These are phyloP conservation scores for Przewalskia tangutica DNA, from an alignment of 257 asterid species.

Conservation along the genomic window DNA sequence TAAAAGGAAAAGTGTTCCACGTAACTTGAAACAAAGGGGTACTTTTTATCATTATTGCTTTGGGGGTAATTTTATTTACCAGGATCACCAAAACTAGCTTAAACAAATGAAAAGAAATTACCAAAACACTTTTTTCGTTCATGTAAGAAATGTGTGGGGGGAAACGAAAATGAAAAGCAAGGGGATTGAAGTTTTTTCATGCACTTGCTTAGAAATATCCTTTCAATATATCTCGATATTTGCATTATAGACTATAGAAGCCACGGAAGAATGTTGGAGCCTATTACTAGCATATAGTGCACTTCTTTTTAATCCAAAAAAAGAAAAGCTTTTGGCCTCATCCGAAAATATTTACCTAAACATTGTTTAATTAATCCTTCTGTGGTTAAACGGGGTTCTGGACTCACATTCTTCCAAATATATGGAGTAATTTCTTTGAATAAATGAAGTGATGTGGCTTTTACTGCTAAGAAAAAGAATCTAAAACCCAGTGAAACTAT, in stretches of 20 bases:
- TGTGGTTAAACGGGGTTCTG: background rate
- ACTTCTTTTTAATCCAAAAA: background rate
- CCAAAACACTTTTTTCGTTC: background rate
- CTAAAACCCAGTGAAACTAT: background rate
- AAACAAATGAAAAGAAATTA: background rate
- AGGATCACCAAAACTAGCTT: background rate
- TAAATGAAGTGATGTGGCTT: background rate
- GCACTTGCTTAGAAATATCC: background rate
- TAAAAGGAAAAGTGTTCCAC: too few relatives aligned
- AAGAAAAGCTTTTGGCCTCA: background rate
- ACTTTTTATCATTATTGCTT: background rate
- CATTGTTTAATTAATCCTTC: background rate
- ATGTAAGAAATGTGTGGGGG: background rate
- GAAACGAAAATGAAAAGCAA: background rate
- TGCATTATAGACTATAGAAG: constrained; percentile 7
- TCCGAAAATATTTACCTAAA: background rate
- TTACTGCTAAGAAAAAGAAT: background rate
- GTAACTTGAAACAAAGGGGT: too few relatives aligned
- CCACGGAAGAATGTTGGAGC: constrained; percentile 30
- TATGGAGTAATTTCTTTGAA: background rate
- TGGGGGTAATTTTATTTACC: background rate
- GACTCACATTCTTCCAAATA: background rate
- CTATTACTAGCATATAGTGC: background rate
- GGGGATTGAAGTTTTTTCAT: background rate
- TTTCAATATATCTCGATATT: background rate